phyloP scores from a whole-genome alignment of 108 stramenopile genomes.

The Asterionellopsis glacialis region DNA sequence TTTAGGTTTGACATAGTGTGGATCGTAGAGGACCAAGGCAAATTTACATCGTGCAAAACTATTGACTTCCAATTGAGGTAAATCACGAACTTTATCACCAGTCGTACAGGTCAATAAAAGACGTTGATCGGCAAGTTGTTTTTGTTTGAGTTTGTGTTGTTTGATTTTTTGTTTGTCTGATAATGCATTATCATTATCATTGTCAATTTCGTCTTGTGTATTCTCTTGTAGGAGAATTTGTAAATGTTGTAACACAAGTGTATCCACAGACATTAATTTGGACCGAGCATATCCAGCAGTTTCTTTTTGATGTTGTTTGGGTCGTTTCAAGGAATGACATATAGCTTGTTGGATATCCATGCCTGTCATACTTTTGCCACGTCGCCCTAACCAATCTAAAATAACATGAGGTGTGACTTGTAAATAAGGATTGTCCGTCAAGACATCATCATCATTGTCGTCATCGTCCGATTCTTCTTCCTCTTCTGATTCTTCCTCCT shows the following conservation, averaged over 20 bases:
- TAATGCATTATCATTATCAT: no score
- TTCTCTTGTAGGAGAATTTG: no score
- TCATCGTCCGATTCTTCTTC: conserved; percentile 17
- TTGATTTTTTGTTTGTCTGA: conserved; percentile 16
- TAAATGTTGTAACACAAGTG: conserved; percentile 6
- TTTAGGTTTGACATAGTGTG: conserved; percentile 9
- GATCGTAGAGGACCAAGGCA: conserved; percentile 15
- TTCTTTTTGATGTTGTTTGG: no score
- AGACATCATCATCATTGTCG: conserved; percentile 19
- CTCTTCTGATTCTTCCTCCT: conserved; percentile 5
- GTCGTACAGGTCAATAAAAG: conserved; percentile 29
- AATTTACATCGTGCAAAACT: conserved; percentile 29
- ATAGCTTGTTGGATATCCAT: conserved; percentile 29
- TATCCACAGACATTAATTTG: conserved; percentile 12
- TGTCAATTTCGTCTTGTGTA: no score
- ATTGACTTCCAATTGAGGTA: conserved; percentile 23
- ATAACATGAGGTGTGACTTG: conserved; percentile 16
- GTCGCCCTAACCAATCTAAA: conserved; percentile 26
- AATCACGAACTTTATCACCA: conserved; percentile 21
- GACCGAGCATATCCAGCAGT: conserved; percentile 1
- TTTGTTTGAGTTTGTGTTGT: conserved; percentile 4
- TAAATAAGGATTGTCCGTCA: conserved; percentile 40
- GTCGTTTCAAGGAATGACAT: conserved; percentile 13
- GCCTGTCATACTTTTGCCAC: conserved; percentile 17
- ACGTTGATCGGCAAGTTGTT: no score